Percentiles rank a stretch among this genome's conserved stretches.
These are phyloP conservation scores for Juncus inflexus DNA, from an alignment of 176 grass and related monocot species.

Conservation along the genomic window DNA sequence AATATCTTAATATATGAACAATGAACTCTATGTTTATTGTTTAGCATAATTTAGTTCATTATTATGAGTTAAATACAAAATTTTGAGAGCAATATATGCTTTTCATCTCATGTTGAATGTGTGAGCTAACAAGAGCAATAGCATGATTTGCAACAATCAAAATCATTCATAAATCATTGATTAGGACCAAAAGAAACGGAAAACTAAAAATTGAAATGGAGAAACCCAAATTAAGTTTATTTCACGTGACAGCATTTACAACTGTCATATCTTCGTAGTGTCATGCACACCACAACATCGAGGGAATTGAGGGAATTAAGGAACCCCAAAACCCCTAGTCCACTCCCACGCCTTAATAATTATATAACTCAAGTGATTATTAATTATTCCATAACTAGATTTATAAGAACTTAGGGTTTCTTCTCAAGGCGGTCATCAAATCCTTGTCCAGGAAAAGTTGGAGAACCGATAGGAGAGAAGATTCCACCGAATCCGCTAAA, in stretches of 20 bases:
- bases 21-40: too few relatives aligned
- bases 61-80: too few relatives aligned
- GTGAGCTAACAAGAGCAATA: too few relatives aligned
- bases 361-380: conserved; percentile 7
- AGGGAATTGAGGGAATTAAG: background rate
- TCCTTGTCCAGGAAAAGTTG: conserved; percentile 43
- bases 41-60: too few relatives aligned
- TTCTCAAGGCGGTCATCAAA: conserved; percentile 28
- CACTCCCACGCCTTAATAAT: conserved; percentile 3
- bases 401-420: conserved; percentile 39
- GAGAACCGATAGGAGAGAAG: background rate
- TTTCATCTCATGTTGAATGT: too few relatives aligned
- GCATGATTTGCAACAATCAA: too few relatives aligned
- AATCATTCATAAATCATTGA: too few relatives aligned
- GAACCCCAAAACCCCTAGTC: background rate
- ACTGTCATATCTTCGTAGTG: conserved; percentile 6
- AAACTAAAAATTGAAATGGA: background rate
- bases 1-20: too few relatives aligned
- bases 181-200: too few relatives aligned
- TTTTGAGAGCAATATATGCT: too few relatives aligned
- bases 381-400: conserved; percentile 9
- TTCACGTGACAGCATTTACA: background rate
- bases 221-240: background rate
- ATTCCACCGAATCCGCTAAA: conserved; percentile 16
- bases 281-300: conserved; percentile 11